Evolutionary conservation across 495 filamentous ascomycete genomes (phyloP).

Genomic region (Aspergillus saccharolyticus): DNA sequence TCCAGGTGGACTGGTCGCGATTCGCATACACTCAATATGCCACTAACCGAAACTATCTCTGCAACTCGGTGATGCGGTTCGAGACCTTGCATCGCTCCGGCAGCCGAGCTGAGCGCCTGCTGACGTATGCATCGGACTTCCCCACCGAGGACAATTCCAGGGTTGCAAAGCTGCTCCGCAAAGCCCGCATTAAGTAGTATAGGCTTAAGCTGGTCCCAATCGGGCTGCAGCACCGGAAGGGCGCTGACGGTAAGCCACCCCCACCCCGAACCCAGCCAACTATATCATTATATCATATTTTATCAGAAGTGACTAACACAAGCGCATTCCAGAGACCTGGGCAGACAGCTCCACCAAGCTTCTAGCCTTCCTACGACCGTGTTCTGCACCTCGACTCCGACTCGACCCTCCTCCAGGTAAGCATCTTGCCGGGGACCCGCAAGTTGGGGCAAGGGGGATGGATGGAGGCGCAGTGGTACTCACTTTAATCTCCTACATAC

Average conservation of each 20-base stretch:
- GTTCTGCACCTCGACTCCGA: constrained; percentile 60
- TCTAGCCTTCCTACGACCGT: constrained; percentile 58
- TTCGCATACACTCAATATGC: constrained; percentile 62
- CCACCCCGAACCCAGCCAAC: not conserved
- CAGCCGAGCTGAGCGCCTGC: constrained; percentile 52
- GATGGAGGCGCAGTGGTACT: no score
- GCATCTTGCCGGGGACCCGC: not conserved
- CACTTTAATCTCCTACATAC: no score
- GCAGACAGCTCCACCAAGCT: constrained; percentile 55
- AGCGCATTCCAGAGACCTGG: constrained; percentile 39
- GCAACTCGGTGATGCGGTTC: constrained; percentile 65
- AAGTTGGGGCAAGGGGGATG: constrained; percentile 15
- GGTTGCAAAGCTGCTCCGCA: constrained; percentile 46
- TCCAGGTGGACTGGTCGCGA: constrained; percentile 40
- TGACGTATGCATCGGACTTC: constrained; percentile 53
- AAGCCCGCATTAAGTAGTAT: constrained; percentile 43
- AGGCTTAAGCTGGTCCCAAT: constrained; percentile 51
- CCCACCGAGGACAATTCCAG: constrained; percentile 23
- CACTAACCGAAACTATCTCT: constrained; percentile 54
- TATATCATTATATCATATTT: no score
- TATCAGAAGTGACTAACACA: constrained; percentile 17
- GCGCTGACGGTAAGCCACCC: constrained; percentile 25
- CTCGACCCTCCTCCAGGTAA: constrained; percentile 45
- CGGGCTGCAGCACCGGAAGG: constrained; percentile 36
- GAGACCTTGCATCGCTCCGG: constrained; percentile 48